Evolutionary conservation across 306 rosid genomes (phyloP).

Genomic region (Begonia masoniana): DNA sequence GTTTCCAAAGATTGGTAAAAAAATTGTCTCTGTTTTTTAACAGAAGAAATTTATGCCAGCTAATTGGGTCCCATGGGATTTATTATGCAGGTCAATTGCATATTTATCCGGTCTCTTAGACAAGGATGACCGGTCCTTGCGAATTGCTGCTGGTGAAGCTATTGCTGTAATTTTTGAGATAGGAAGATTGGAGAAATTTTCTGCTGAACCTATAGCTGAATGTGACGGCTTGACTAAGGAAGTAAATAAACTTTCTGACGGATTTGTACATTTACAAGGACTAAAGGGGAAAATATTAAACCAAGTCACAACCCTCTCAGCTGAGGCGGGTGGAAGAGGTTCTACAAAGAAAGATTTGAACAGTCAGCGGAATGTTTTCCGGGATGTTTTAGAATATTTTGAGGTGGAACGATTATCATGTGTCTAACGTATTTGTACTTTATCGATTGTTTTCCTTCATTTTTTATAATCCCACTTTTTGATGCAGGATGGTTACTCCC

Average conservation of each 20-base stretch:
- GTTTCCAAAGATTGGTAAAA: too few species aligned
- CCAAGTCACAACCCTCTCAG: constrained; percentile 63
- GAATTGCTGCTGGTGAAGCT: constrained; percentile 95
- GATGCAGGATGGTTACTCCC: constrained; percentile 51
- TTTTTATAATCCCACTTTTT: background rate
- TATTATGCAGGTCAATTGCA: constrained; percentile 51
- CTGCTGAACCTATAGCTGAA: constrained; percentile 26
- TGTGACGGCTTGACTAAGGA: constrained; percentile 28
- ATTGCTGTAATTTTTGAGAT: constrained; percentile 75
- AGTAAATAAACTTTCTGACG: constrained; percentile 40
- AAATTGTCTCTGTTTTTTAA: too few species aligned
- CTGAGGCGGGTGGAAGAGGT: constrained; percentile 91
- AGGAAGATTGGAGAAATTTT: constrained; percentile 53
- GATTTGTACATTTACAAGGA: constrained; percentile 53
- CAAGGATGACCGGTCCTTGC: constrained; percentile 79
- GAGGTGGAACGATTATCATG: constrained; percentile 47
- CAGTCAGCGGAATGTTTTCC: constrained; percentile 70
- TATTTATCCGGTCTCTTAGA: constrained; percentile 76
- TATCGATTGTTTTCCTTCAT: constrained; percentile 13
- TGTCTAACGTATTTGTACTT: background rate
- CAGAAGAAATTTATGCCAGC: background rate
- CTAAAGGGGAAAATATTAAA: constrained; percentile 62
- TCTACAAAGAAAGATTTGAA: constrained; percentile 80
- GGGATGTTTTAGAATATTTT: constrained; percentile 61
- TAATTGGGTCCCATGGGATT: background rate